A percentile compares a stretch with the other conserved stretches of the same genome.
These are phyloP conservation scores for Tricholoma flavovirens DNA, from an alignment of 768 basidiomycete genomes.

Conservation along the genomic window DNA sequence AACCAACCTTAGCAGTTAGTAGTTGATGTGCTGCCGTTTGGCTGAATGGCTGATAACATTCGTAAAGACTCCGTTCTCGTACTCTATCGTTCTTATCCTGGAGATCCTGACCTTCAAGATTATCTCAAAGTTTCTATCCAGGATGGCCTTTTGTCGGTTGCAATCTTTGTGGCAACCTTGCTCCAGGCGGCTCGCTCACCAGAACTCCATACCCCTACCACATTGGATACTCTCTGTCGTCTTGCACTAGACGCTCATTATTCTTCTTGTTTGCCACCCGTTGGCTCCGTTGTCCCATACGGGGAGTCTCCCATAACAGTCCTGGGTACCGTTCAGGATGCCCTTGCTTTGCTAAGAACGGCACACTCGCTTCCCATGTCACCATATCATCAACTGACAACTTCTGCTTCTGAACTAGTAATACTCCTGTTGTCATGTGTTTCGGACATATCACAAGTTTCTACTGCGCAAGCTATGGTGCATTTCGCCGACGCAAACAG, in stretches of 20 bases:
- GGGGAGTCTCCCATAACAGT: slow-evolving; percentile 43
- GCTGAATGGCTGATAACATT: neutral
- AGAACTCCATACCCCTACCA: slow-evolving; percentile 57
- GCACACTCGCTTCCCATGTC: slow-evolving; percentile 51
- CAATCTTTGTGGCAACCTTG: slow-evolving; percentile 59
- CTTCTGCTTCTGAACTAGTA: slow-evolving; percentile 60
- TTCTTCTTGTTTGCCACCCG: slow-evolving; percentile 44
- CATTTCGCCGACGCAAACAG: slow-evolving; percentile 46
- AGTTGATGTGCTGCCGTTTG: neutral
- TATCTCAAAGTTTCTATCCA: slow-evolving; percentile 61
- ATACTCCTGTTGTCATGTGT: slow-evolving; percentile 57
- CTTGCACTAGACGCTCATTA: slow-evolving; percentile 62
- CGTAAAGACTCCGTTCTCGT: slow-evolving; percentile 60
- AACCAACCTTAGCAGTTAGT: slow-evolving; percentile 57
- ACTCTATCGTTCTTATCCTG: slow-evolving; percentile 63
- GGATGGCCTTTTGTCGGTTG: slow-evolving; percentile 48
- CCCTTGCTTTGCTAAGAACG: slow-evolving; percentile 50
- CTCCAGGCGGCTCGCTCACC: slow-evolving; percentile 62
- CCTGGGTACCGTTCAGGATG: slow-evolving; percentile 54
- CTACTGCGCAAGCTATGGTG: slow-evolving; percentile 53
- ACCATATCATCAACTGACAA: slow-evolving; percentile 51
- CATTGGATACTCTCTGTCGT: slow-evolving; percentile 65
- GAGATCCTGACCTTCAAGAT: slow-evolving; percentile 58
- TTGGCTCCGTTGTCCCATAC: slow-evolving; percentile 51
- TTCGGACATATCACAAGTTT: slow-evolving; percentile 54